Conservation (phyloP, 306 rosid species). For the Cicer arietinum region DNA sequence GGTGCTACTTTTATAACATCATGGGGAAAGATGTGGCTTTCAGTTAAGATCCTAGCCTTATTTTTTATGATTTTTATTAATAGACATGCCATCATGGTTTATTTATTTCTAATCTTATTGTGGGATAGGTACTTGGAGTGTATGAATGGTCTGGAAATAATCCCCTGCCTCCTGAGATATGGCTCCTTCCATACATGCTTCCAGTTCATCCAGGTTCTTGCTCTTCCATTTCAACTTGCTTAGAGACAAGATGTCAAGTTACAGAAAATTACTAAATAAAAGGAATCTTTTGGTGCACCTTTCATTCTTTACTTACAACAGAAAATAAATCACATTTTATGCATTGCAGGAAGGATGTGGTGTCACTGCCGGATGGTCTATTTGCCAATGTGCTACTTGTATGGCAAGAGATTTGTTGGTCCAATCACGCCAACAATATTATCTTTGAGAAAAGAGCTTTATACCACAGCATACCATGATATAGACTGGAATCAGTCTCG, state of each 20-base stretch:
- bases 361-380: conserved; percentile 97
- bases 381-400: conserved; percentile 91
- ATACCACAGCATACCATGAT: conserved; percentile 69
- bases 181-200: conserved; percentile 83
- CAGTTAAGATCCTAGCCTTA: conserved; percentile 61
- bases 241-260: conserved; percentile 24
- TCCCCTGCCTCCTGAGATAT: conserved; percentile 92
- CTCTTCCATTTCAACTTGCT: conserved; percentile 35
- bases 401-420: conserved; percentile 93
- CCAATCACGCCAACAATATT: conserved; percentile 76
- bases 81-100: conserved; percentile 18
- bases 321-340: conserved; percentile 23
- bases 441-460: conserved; percentile 87
- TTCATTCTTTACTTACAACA: conserved; percentile 32
- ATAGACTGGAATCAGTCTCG: conserved; percentile 85
- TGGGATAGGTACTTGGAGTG: conserved; percentile 76
- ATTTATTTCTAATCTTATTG: conserved; percentile 34
- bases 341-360: conserved; percentile 91
- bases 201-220: conserved; percentile 87
- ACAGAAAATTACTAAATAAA: conserved; percentile 9
- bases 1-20: conserved; percentile 80
- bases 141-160: conserved; percentile 95
- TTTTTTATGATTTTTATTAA: conserved; percentile 28
- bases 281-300: neutral
- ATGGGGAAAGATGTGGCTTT: conserved; percentile 98